These are phyloP conservation scores for Psilocybe mexicana DNA, from an alignment of 1,284 basidiomycete species.

Conservation along the genomic window DNA sequence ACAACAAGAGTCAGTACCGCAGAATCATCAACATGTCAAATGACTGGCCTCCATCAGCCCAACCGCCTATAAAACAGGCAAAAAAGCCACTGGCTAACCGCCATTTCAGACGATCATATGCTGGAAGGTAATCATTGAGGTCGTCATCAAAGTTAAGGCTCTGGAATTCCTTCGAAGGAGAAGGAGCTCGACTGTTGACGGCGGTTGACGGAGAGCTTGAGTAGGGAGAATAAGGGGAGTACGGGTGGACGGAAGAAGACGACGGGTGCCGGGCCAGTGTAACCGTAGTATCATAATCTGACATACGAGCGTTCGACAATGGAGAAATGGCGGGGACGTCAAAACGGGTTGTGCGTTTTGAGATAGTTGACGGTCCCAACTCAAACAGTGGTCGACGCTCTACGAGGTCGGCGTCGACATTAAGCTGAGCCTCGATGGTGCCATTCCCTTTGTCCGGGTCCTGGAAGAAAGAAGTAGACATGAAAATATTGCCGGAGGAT, in stretches of 20 bases:
- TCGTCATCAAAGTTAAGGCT: conserved; percentile 8
- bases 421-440: not conserved
- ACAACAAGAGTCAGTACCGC: conserved; percentile 3
- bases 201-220: conserved; percentile 22
- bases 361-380: not conserved
- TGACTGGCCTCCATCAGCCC: conserved; percentile 55
- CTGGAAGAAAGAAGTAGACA: no score
- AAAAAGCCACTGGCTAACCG: conserved; percentile 50
- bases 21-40: conserved; percentile 4
- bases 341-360: conserved; percentile 1
- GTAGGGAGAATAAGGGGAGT: conserved; percentile 21
- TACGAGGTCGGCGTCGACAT: not conserved
- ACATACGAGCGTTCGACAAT: conserved; percentile 32
- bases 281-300: conserved; percentile 32
- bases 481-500: no score
- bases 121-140: not conserved
- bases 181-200: conserved; percentile 24
- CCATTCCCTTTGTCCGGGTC: not conserved
- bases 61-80: conserved; percentile 54
- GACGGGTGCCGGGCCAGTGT: conserved; percentile 30
- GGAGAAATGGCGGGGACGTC: conserved; percentile 24
- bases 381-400: not conserved
- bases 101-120: conserved; percentile 34
- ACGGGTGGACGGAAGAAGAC: conserved; percentile 13
- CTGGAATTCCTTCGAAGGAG: conserved; percentile 10